Percentiles rank a stretch among this genome's conserved stretches.
Evolutionary conservation across 2,329 filamentous ascomycete genomes (phyloP).

Genomic region (Penicillium occitanis): DNA sequence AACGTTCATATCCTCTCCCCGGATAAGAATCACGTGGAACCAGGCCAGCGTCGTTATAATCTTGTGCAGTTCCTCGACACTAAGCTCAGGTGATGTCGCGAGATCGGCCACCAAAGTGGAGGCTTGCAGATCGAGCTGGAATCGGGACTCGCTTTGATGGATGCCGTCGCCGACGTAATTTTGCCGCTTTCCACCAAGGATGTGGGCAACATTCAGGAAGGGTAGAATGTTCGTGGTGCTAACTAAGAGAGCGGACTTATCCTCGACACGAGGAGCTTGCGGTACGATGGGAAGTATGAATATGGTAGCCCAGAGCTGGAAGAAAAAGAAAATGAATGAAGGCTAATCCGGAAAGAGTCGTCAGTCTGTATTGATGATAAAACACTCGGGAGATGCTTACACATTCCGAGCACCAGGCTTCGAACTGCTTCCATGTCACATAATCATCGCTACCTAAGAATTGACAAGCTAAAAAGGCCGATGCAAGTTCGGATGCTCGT

Average conservation of each 20-base stretch:
- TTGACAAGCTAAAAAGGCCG: neutral
- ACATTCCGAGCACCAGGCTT: neutral
- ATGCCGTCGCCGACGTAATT: neutral
- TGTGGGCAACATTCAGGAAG: slow-evolving; percentile 3
- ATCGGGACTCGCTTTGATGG: neutral
- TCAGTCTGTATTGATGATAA: neutral
- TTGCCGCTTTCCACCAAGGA: neutral
- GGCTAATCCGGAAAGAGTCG: slow-evolving; percentile 1
- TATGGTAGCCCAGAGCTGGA: slow-evolving; percentile 12
- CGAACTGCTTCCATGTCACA: slow-evolving; percentile 8
- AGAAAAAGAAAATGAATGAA: slow-evolving; percentile 2
- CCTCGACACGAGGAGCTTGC: neutral
- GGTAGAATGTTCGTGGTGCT: neutral
- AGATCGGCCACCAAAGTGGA: neutral
- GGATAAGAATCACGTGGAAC: slow-evolving; percentile 9
- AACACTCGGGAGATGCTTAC: slow-evolving; percentile 2
- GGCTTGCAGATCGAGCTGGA: neutral
- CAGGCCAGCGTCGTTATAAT: neutral
- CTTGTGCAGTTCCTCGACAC: slow-evolving; percentile 1
- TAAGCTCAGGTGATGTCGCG: neutral
- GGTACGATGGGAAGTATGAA: neutral
- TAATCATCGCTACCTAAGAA: neutral
- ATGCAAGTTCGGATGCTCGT: slow-evolving; percentile 7
- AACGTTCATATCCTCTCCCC: neutral
- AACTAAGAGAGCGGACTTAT: neutral